phyloP scores from a whole-genome alignment of 768 basidiomycete species.

The Harrya chromipes region DNA sequence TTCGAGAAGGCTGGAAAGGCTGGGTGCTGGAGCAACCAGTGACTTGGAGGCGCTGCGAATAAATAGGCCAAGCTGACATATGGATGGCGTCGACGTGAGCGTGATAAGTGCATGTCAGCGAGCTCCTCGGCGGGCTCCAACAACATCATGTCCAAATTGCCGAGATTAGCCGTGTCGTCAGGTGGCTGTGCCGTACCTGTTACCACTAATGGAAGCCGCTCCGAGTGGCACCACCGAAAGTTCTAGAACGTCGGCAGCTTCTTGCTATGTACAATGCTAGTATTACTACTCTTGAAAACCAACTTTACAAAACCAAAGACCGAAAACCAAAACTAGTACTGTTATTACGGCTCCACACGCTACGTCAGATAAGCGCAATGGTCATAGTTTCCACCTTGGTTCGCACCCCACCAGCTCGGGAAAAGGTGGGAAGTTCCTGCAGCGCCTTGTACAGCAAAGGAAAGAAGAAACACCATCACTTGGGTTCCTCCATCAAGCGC shows the following conservation, averaged over 20 bases:
- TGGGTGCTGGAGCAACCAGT: not conserved
- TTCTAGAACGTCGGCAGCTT: too few relatives aligned
- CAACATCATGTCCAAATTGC: not conserved
- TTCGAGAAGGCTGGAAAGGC: not conserved
- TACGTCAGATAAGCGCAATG: slow-evolving; percentile 23
- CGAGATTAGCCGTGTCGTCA: not conserved
- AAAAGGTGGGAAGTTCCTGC: slow-evolving; percentile 47
- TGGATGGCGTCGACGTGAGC: not conserved
- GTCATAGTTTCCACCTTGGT: slow-evolving; percentile 44
- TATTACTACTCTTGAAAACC: too few relatives aligned
- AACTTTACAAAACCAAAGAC: too few relatives aligned
- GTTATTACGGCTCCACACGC: not conserved
- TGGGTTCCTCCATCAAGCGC: slow-evolving; percentile 40
- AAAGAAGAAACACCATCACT: slow-evolving; percentile 55
- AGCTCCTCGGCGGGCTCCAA: not conserved
- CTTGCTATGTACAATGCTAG: too few relatives aligned
- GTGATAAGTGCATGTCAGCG: not conserved
- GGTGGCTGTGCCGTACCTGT: slow-evolving; percentile 8
- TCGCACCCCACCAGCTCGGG: slow-evolving; percentile 58
- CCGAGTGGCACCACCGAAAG: too few relatives aligned
- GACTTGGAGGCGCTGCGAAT: not conserved
- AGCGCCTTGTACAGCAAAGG: slow-evolving; percentile 51
- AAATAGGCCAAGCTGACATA: not conserved
- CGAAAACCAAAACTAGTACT: too few relatives aligned
- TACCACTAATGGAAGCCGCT: not conserved